phyloP scores from a whole-genome alignment of 2,329 filamentous ascomycete species.

The Apiospora phragmitis region DNA sequence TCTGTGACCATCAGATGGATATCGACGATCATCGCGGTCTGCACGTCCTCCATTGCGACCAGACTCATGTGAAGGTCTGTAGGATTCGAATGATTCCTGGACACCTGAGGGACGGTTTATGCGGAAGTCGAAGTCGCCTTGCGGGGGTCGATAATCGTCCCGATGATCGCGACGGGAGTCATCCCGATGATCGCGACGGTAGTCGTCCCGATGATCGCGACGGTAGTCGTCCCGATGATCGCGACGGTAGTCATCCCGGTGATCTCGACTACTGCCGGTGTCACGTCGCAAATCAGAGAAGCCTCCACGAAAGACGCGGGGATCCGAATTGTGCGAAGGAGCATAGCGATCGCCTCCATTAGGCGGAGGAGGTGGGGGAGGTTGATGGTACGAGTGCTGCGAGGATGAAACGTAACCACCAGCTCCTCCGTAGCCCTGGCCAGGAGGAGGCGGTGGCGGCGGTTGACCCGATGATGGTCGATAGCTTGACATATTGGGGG shows the following conservation, averaged over 20 bases:
- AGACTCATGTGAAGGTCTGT: slow-evolving; percentile 26
- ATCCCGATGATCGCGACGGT: too few species aligned
- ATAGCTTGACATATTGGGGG: background rate
- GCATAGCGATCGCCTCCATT: background rate
- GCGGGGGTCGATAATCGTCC: slow-evolving; percentile 37
- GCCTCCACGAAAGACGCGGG: background rate
- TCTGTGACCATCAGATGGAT: slow-evolving; percentile 3
- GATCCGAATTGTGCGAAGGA: background rate
- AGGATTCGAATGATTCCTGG: slow-evolving; percentile 35
- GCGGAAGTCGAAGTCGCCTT: slow-evolving; percentile 58
- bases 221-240: slow-evolving; percentile 27
- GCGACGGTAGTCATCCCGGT: slow-evolving; percentile 21
- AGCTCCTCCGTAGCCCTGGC: background rate
- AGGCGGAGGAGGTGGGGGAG: background rate
- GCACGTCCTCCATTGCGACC: slow-evolving; percentile 12
- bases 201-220: slow-evolving; percentile 33
- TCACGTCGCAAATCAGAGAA: slow-evolving; percentile 8
- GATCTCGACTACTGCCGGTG: slow-evolving; percentile 29
- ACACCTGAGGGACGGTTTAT: slow-evolving; percentile 53
- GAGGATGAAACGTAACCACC: background rate
- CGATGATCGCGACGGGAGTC: slow-evolving; percentile 15
- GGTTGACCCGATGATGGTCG: background rate
- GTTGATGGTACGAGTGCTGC: background rate
- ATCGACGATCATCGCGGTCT: slow-evolving; percentile 15
- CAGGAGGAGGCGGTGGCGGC: background rate